Base-by-base conservation (phyloP, 2,329 filamentous ascomycete species). In the Myriosclerotinia scirpicola region DNA sequence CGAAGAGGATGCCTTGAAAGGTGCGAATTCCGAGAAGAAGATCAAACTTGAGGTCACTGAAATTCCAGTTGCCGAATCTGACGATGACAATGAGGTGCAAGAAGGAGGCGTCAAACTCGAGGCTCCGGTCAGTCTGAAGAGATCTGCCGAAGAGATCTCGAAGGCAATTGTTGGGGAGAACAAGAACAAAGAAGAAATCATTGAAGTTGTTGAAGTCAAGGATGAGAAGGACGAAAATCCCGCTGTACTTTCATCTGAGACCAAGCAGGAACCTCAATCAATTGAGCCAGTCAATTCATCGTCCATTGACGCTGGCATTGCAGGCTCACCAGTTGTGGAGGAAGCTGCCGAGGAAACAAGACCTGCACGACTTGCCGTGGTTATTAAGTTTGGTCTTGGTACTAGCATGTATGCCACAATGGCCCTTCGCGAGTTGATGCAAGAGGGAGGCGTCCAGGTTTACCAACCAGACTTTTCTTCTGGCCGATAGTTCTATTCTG, bases 401-500 rank as follows among this genome's bases (percentile, higher is more conserved):
- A 87, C 88, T 59, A 93, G 90, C 75, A 90, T 92, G 74, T 96
- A 96, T 79, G 92, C 92, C 0, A 96, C 92, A 0, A 91, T 96
- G 82, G 90, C 90, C 15, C 76, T 96, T 70, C 81, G 92, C 64
- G 92, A 96, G 78, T 78, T 96, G 69, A 93, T 92, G 82, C 90
- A 87, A 74, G 87, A 86, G 70, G 75, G 87, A 2, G 88, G 86
- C 15, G 81, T 87, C 6, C 81, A 81, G 73, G 81, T 82, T 9
- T 90, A 84, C 72, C 86, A 87, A 77, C 85, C 88, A 7, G 87
- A 89, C 61, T 90, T 84, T 74, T 80, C 81, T 69, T 67, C 72
- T 20, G 72, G 71, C 44, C 54, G 71, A 58, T 71, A 65, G 59
- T 59, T 40, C n/a, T 20, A 12, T 60, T 50, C 46, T 60, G 9